Evolutionary conservation across 2,329 filamentous ascomycete species (phyloP), one percentile per base, ranked within the genome.

Genomic region (Lachnellula occidentalis): DNA sequence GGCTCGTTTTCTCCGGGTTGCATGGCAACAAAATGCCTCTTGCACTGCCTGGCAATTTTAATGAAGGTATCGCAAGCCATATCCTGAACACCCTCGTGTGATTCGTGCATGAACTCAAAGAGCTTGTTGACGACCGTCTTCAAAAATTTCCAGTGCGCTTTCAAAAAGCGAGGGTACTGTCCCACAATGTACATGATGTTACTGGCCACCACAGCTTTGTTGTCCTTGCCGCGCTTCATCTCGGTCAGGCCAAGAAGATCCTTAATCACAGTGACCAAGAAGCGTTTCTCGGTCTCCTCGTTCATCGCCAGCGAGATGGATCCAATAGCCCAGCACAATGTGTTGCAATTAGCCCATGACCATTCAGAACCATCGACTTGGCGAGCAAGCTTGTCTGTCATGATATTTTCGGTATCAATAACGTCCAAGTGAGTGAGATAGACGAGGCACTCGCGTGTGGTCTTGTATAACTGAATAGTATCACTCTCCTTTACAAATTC

Each of bases 101-200:
- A 97, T 73, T 99, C 94, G 72, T 99, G 94, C 94, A 99, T 99
- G 70, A 99, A 99, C 75, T 99, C 94, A 67, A 99, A 99, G 5
- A 99, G 81, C 77, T 99, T 99, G 76, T 99, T 99, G 68, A 99
- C 94, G 17, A 99, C 94, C 2, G 94, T 99, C 83, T 99, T 99
- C 54, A 99, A 78, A 75, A 99, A 99, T 72, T 99, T 99, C 94
- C 94, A 99, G 72, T 99, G 94, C 1, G 94, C 94, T 77, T 99
- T 99, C 66, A 99, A 77, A 76, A 99, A 99, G 19, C 94, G 89
- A 37, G 94, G 94, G 69, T 99, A 99, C 70, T 99, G 94, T 56
- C 94, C 94, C 58, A 99, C 94, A 74, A 99, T 99, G 72, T 99
- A 99, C 94, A 99, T 99, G 68, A 99, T 99, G 75, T 99, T 99